Conservation (phyloP, 2,329 filamentous ascomycete species). For the Corinectria fuckeliana region DNA sequence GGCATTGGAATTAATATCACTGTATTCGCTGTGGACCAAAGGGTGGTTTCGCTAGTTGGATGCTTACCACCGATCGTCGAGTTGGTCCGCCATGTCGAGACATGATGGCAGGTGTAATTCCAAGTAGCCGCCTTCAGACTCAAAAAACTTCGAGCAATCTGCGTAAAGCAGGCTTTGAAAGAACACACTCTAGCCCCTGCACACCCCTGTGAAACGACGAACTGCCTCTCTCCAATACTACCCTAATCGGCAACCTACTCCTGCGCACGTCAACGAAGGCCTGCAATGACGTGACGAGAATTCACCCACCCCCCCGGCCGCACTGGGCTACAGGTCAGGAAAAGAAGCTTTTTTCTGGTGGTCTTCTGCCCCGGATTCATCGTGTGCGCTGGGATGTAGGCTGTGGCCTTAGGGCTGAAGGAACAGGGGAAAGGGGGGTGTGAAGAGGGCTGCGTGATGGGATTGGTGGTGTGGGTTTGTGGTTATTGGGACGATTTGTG, state of each 20-base stretch:
- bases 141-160: too few species aligned
- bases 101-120: too few species aligned
- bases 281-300: conserved; percentile 5
- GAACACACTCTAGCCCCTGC: neutral
- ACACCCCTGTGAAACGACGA: neutral
- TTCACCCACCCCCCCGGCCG: neutral
- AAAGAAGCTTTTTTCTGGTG: neutral
- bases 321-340: neutral
- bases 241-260: neutral
- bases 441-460: neutral
- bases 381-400: neutral
- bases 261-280: conserved; percentile 16
- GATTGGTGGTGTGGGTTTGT: conserved; percentile 5
- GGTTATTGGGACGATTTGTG: conserved; percentile 8
- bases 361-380: neutral
- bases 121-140: too few species aligned
- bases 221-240: neutral
- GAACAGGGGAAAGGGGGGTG: neutral
- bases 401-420: neutral
- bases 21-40: too few species aligned
- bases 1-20: too few species aligned
- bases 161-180: too few species aligned
- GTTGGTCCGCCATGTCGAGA: too few species aligned
- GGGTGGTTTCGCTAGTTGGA: too few species aligned
- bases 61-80: too few species aligned